A percentile compares a stretch with the other conserved stretches of the same genome.
Conservation (phyloP, 2,329 filamentous ascomycete genomes). For the Penicillium janthinellum region DNA sequence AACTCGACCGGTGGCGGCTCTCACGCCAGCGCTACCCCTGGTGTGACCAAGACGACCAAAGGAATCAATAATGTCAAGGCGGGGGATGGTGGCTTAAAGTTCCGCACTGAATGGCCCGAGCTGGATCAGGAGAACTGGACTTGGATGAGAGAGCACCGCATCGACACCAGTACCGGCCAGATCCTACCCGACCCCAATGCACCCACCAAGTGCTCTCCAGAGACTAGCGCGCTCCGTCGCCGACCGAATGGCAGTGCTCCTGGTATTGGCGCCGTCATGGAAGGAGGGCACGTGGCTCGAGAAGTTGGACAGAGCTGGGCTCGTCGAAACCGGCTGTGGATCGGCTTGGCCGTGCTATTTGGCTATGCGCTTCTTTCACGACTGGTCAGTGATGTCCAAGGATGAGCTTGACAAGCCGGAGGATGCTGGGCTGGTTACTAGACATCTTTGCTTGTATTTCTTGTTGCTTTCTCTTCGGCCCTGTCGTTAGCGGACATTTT, state of each 20-base stretch:
- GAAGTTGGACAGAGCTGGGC: conserved; percentile 84
- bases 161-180: conserved; percentile 76
- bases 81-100: conserved; percentile 90
- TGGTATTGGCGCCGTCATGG: conserved; percentile 67
- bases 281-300: conserved; percentile 72
- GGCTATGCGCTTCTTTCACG: conserved; percentile 81
- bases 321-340: conserved; percentile 73
- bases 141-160: conserved; percentile 82
- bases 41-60: conserved; percentile 59
- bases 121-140: conserved; percentile 85
- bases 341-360: conserved; percentile 71
- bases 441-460: conserved; percentile 1
- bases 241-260: conserved; percentile 60
- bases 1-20: conserved; percentile 91
- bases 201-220: conserved; percentile 60
- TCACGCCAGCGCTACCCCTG: conserved; percentile 52
- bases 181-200: conserved; percentile 57
- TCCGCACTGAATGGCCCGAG: conserved; percentile 85
- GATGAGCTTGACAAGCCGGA: conserved; percentile 24
- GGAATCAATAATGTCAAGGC: conserved; percentile 80
- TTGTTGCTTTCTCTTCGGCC: not conserved
- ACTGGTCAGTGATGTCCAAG: conserved; percentile 61
- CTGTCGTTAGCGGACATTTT: conserved; percentile 17
- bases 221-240: conserved; percentile 64
- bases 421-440: conserved; percentile 2